phyloP scores from a whole-genome alignment of 2,329 filamentous ascomycete species.

The Biscogniauxia marginata region DNA sequence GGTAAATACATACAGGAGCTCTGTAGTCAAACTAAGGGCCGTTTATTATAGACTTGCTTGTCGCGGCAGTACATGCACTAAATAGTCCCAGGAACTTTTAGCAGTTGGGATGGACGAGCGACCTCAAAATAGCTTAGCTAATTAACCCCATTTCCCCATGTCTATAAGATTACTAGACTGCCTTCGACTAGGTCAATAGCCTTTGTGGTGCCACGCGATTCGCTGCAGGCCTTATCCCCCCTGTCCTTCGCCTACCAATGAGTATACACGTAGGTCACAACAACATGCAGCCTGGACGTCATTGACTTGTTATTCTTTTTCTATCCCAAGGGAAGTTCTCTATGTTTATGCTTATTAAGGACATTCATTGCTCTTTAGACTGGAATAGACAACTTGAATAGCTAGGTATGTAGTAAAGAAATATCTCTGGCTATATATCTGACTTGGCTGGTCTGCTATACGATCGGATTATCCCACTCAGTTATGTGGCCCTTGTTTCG shows the following conservation, averaged over 20 bases:
- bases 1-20: too few species aligned
- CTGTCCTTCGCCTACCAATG: not conserved
- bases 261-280: not conserved
- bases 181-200: not conserved
- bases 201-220: not conserved
- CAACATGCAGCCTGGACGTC: not conserved
- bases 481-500: not conserved
- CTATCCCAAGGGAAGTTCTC: too few species aligned
- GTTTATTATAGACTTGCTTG: not conserved
- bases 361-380: too few species aligned
- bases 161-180: too few species aligned
- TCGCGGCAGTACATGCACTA: too few species aligned
- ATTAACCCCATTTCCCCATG: not conserved
- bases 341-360: too few species aligned
- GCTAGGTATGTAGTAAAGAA: not conserved
- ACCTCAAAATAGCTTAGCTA: not conserved
- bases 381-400: too few species aligned
- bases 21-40: too few species aligned
- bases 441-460: not conserved
- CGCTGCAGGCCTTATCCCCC: not conserved
- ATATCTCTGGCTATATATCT: not conserved
- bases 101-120: not conserved
- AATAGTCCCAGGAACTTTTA: too few species aligned
- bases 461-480: too few species aligned
- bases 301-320: not conserved